These are phyloP conservation scores for Cladosporium cucumerinum DNA, from an alignment of 2,329 filamentous ascomycete genomes.

Conservation along the genomic window DNA sequence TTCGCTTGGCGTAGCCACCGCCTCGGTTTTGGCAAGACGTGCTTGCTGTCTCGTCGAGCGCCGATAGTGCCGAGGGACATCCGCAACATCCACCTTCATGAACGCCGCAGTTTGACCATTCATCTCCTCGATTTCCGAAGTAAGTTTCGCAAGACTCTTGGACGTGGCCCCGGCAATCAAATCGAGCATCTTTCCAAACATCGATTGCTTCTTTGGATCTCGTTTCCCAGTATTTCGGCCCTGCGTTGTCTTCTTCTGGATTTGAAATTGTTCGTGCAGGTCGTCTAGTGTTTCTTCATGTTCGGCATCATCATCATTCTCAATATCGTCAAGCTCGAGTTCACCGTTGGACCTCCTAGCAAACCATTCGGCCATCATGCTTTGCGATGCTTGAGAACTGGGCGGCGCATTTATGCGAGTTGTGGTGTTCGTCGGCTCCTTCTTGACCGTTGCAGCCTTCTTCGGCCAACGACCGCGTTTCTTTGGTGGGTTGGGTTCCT, in stretches of 20 bases:
- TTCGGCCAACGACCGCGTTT: conserved; percentile 13
- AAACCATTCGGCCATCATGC: conserved; percentile 16
- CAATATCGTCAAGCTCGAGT: conserved; percentile 15
- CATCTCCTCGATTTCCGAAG: conserved; percentile 9
- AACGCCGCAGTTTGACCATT: conserved; percentile 6
- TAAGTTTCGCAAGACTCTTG: background rate
- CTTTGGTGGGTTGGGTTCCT: background rate
- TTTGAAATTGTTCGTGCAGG: background rate
- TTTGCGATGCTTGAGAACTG: background rate
- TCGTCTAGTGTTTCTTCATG: background rate
- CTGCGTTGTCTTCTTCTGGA: background rate
- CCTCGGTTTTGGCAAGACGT: background rate
- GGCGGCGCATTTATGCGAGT: background rate
- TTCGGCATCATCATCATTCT: background rate
- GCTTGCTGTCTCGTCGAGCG: background rate
- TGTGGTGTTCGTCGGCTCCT: background rate
- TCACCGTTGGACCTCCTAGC: conserved; percentile 12
- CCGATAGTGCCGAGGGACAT: conserved; percentile 9
- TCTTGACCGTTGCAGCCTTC: background rate
- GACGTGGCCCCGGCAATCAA: background rate
- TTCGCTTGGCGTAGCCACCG: background rate
- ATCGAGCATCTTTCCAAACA: background rate
- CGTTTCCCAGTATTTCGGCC: background rate
- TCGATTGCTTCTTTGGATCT: background rate
- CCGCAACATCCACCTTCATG: conserved; percentile 4